Conservation (phyloP, 306 rosid genomes). For the Mucuna pruriens region DNA sequence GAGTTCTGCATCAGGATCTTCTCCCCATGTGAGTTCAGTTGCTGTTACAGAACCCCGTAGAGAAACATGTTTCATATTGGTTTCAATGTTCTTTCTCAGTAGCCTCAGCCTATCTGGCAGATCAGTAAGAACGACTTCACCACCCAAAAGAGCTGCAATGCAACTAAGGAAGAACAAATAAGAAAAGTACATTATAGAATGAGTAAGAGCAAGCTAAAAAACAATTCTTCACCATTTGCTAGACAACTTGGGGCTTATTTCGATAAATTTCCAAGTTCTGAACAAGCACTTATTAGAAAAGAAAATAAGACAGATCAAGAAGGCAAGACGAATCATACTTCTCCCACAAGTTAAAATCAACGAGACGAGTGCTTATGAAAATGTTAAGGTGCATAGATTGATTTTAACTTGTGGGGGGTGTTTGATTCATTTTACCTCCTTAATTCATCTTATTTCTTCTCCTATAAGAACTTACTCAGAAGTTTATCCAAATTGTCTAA, state of each 20-base stretch:
- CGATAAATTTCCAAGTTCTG: neutral
- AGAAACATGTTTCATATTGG: constrained; percentile 59
- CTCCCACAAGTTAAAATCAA: neutral
- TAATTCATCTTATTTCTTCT: neutral
- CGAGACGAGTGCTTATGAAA: neutral
- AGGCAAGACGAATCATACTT: neutral
- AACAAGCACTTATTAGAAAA: neutral
- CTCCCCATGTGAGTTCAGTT: constrained; percentile 75
- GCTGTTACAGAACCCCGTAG: constrained; percentile 67
- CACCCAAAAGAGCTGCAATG: constrained; percentile 85
- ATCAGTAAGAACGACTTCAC: constrained; percentile 76
- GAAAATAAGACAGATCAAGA: neutral
- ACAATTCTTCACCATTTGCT: neutral
- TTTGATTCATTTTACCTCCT: neutral
- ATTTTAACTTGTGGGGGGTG: neutral
- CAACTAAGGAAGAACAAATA: constrained; percentile 57
- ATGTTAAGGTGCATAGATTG: neutral
- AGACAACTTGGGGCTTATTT: neutral
- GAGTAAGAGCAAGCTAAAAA: constrained; percentile 31
- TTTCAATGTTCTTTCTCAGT: constrained; percentile 71
- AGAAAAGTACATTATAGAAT: constrained; percentile 28
- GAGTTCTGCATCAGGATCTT: constrained; percentile 69
- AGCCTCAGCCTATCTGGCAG: constrained; percentile 80
- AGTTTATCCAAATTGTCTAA: neutral
- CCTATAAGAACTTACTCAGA: neutral